These are phyloP conservation scores for Fusarium sp. DNA, from an alignment of 2,329 filamentous ascomycete species.

Conservation along the genomic window DNA sequence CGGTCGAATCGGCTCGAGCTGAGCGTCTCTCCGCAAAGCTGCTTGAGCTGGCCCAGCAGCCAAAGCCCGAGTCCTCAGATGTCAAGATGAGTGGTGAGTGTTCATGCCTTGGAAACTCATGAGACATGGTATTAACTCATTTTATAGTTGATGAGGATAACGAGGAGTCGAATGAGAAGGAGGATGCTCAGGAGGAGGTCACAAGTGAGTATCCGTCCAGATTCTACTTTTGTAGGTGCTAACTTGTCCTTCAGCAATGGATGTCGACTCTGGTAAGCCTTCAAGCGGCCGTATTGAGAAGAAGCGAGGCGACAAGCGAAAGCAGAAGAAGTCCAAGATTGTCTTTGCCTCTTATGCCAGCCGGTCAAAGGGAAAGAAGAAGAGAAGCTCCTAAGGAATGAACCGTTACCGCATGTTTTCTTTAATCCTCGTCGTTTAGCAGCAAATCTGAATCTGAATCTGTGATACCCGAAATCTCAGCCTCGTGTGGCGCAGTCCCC, in stretches of 20 bases:
- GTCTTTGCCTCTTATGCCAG: conserved; percentile 67
- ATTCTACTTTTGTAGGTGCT: conserved; percentile 16
- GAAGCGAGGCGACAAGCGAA: conserved; percentile 65
- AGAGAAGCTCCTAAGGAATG: conserved; percentile 33
- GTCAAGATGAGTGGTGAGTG: conserved; percentile 57
- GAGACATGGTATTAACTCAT: conserved; percentile 12
- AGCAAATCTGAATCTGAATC: conserved; percentile 44
- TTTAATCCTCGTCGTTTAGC: conserved; percentile 30
- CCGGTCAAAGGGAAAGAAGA: conserved; percentile 57
- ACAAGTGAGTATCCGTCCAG: conserved; percentile 33
- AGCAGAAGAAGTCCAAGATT: conserved; percentile 63
- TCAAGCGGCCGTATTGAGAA: conserved; percentile 53
- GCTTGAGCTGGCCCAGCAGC: conserved; percentile 77
- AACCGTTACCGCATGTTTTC: conserved; percentile 11
- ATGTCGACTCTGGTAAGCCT: conserved; percentile 60
- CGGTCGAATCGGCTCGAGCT: conserved; percentile 77
- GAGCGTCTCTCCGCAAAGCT: conserved; percentile 87
- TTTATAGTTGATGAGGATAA: conserved; percentile 43
- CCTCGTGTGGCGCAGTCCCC: conserved; percentile 42
- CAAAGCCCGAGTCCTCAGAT: conserved; percentile 68
- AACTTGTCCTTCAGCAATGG: conserved; percentile 57
- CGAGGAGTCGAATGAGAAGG: conserved; percentile 43
- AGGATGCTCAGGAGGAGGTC: conserved; percentile 43
- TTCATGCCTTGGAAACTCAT: not conserved
- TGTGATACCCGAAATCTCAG: conserved; percentile 42